Evolutionary conservation across 2,329 filamentous ascomycete species (phyloP).

Genomic region (Fusarium coicis): DNA sequence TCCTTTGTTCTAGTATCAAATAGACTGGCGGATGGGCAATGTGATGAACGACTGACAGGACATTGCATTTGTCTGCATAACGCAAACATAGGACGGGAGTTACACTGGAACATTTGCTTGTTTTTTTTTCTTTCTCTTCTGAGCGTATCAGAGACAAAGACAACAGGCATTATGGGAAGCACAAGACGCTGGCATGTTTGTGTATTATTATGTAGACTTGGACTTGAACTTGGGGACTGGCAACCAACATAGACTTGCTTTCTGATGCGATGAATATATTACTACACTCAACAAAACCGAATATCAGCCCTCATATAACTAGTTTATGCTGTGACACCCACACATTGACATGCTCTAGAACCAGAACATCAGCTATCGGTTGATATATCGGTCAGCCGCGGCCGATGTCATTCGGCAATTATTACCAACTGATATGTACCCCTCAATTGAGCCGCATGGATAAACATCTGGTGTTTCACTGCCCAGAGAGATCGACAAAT

Average conservation of each 20-base stretch:
- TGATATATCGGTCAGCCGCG: background rate
- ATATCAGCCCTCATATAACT: background rate
- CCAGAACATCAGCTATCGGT: background rate
- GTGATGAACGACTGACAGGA: constrained; percentile 44
- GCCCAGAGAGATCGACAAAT: constrained; percentile 13
- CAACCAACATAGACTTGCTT: constrained; percentile 43
- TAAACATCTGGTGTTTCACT: constrained; percentile 9
- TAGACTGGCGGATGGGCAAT: constrained; percentile 45
- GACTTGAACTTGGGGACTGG: constrained; percentile 36
- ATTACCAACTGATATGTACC: constrained; percentile 10
- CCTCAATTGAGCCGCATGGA: constrained; percentile 12
- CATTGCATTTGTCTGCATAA: constrained; percentile 39
- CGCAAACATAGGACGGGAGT: constrained; percentile 42
- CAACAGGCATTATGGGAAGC: constrained; percentile 41
- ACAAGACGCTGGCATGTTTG: constrained; percentile 44
- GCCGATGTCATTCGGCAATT: constrained; percentile 9
- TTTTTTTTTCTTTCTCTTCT: constrained; percentile 27
- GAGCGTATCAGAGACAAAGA: constrained; percentile 25
- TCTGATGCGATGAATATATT: constrained; percentile 28
- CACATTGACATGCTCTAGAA: background rate
- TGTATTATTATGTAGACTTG: constrained; percentile 45
- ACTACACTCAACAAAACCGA: background rate
- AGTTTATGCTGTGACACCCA: background rate
- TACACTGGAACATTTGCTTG: constrained; percentile 40
- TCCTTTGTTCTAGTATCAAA: constrained; percentile 43